Evolutionary conservation across 2,329 filamentous ascomycete species (phyloP), one percentile per base, ranked within the genome.

Genomic region (Ploettnerulaceae sp.): DNA sequence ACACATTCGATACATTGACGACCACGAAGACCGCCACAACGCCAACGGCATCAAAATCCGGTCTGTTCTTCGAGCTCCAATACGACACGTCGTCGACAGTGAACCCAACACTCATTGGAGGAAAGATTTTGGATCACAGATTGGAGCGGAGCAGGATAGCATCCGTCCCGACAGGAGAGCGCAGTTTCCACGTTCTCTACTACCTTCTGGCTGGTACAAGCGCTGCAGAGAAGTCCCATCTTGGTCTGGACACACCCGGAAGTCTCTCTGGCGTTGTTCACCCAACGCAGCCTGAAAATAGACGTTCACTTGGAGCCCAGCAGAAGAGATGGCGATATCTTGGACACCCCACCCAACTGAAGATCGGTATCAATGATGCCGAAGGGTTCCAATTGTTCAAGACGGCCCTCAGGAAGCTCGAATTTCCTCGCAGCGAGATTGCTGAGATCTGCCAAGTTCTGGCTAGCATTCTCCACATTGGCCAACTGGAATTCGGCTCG

Each of bases 371-470:
- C 64, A 96, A 98, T 61, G 93, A 98, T 62, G 76, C 84, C 1
- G 90, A 96, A 61, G 93, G 91, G 4, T 98, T 98, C 67, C 88
- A 95, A 63, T 84, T 97, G 43, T 97, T 98, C 76, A 97, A 97
- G 72, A 95, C 88, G 1, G 93, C 93, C 1, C 71, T 98, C 38
- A 80, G 90, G 55, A 96, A 95, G 67, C 77, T 98, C 11, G 93
- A 97, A 67, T 97, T 98, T 54, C 86, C 91, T 3, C 80, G 90
- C 45, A 83, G 84, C 50, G 93, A 96, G 60, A 95, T 98, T 62
- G 93, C 93, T 29, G 91, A 96, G 65, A 90, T 98, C 46, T 98
- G 93, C 66, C 93, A 98, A 70, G 79, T 97, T 38, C 74, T 98
- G 43, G 93, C 93, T 24, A 84, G 82, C 58, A 96, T 98, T 56